Base-by-base conservation (phyloP, 305 asterid species). In the Coffea humblotiana region DNA sequence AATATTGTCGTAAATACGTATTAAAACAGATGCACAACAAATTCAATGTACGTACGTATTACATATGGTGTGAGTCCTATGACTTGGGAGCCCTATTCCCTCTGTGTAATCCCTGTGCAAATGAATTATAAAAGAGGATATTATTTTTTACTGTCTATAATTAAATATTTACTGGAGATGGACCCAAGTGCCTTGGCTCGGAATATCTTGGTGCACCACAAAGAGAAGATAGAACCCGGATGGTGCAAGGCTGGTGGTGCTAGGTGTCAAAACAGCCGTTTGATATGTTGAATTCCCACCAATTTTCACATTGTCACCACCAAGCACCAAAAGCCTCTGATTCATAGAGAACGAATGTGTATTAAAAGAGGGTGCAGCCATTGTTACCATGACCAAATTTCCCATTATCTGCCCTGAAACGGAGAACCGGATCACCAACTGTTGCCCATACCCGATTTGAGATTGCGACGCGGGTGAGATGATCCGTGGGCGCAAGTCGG, bases 331-430 rank as follows among this genome's bases (percentile, higher is more conserved):
- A 4, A 90, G 74, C 71, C 98, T 89, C 66, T 92, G 98, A 21
- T 85, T 93, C 98, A 90, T 92, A 6, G 94, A 85, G 64, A 90
- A 90, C 0, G 98, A 89, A 76, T 93, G 98, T 25, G 98, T 92
- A 0, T 75, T 68, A 71, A 92, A 92, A 0, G 97, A 52, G 0
- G 97, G 97, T 11, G 94, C 82, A 16, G 91, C 58, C 88, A 92
- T 83, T 7, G 91, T 85, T 0, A 91, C 91, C 82, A 11, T 66
- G 9, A 93, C 73, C 64, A 80, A 75, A 75, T 78, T 43, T 0
- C n/a, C 21, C 2, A 84, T 72, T 15, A 90, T 27, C 29, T 19
- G n/a, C 0, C 96, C 96, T 0, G 77, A 74, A 16, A 83, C 64
- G 2, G 71, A 32, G 76, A 90, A 92, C 23, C 69, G 87, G 13